These are phyloP conservation scores for Colletotrichum tropicale DNA, from an alignment of 2,329 filamentous ascomycete species.

Conservation along the genomic window DNA sequence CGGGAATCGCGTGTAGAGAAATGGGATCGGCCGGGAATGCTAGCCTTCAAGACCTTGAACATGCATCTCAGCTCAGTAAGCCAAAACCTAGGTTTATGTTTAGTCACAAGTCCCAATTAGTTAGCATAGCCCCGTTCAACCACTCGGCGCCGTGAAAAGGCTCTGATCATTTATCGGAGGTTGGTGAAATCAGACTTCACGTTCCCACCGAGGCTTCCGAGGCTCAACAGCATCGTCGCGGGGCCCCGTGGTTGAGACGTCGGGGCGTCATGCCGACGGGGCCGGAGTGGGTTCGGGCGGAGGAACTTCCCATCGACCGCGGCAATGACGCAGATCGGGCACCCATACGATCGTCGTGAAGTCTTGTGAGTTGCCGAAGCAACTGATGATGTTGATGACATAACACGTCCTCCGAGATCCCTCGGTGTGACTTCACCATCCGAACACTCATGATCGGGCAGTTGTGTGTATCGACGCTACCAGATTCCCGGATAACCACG, in stretches of 20 bases:
- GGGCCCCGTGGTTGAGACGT: background rate
- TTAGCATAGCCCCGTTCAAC: background rate
- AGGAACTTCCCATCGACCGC: background rate
- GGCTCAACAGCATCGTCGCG: background rate
- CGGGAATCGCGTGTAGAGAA: background rate
- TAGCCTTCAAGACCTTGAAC: background rate
- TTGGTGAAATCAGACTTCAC: background rate
- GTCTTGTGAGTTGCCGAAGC: background rate
- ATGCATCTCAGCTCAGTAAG: background rate
- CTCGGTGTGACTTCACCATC: background rate
- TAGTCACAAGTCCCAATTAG: background rate
- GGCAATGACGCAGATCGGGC: background rate
- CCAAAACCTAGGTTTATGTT: background rate
- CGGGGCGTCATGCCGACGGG: background rate
- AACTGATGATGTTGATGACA: background rate
- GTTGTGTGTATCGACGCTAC: background rate
- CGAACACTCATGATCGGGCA: background rate
- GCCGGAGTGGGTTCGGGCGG: background rate
- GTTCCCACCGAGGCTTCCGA: background rate
- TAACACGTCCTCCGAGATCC: background rate
- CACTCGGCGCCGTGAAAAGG: background rate
- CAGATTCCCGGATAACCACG: background rate
- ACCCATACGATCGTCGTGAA: background rate
- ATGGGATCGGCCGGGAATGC: background rate
- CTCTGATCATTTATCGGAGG: background rate